Base-by-base conservation (phyloP, 23 red algal species). In the Chondrus crispus region DNA sequence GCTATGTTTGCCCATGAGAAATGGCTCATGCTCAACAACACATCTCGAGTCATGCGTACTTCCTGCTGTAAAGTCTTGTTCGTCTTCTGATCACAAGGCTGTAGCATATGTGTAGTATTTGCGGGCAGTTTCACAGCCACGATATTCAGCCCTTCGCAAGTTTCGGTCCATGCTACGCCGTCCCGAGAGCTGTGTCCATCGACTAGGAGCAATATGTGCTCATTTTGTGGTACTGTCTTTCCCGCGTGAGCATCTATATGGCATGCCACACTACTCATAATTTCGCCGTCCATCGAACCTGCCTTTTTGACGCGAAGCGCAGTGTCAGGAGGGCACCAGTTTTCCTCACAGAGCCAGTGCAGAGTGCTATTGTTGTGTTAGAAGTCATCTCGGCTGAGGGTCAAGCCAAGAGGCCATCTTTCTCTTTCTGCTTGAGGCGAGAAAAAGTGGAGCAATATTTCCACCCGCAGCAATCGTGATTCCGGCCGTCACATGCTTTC, bases 101-200 rank as follows among this genome's bases (percentile, higher is more conserved):
- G 72, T 8, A 77, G 30, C 16, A 77, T 50, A n/a, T 77, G 35
- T 2, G 72, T 50, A 46, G 72, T 77, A 48, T 48, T 77, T n/a
- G 38, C 40, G 3, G 72, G 72, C 9, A 22, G 47, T 12, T 49
- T 5, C 3, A 77, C 33, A 16, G 52, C 72, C 18, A 50, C 39
- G 3, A 77, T 48, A 47, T 77, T 28, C n/a, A n/a, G n/a, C n/a
- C n/a, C n/a, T n/a, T n/a, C n/a, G n/a, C n/a, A n/a, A 26, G n/a
- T 3, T 4, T 47, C 4, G 3, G 52, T 19, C 72, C 72, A 77
- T 3, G 4, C 35, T 6, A 5, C n/a, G 18, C 72, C 42, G 35
- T 77, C 52, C 3, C 72, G 72, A 12, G 72, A 77, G 9, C 52
- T 77, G 35, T 77, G 72, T 47, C 72, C 39, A 48, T 77, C 72